Evolutionary conservation across 768 basidiomycete species (phyloP), one percentile per base, ranked within the genome.

Genomic region (Favolaschia claudopus): DNA sequence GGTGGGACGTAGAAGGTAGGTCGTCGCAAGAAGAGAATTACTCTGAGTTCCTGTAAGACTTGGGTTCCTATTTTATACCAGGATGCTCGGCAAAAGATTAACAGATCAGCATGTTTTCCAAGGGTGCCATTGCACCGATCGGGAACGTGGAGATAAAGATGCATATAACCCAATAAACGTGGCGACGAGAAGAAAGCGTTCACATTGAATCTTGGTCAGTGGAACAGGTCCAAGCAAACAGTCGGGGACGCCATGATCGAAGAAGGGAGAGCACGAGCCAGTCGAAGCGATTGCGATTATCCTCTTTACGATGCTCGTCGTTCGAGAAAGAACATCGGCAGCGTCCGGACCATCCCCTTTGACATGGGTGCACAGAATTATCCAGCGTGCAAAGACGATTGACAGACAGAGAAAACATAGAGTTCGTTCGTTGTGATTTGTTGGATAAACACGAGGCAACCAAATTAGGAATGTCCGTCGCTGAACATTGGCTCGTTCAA

Each of bases 61-160:
- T 37, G 64, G 57, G 60, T 66, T 68, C 69, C 63, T 76, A 73
- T 79, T 89, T 87, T 90, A 87, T 88, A 89, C 76, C 77, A 70
- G 67, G 72, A 69, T 74, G 72, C 76, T 78, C 78, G 78, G 76
- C 78, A 75, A 79, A 75, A 78, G 76, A 77, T 74, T 58, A 47
- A 62, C 57, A 64, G 63, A 67, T 69, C 69, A 68, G 66, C 72
- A 74, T 79, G 79, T 75, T 75, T 72, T 77, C 72, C 73, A 72
- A 70, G 69, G 79, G 81, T 84, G 78, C 81, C 78, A 77, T 75
- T 75, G 70, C 76, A 76, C 69, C 81, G 88, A 89, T 90, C 87
- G 85, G 77, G 74, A 91, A 91, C 89, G 90, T 90, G 90, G 82
- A 78, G 84, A 89, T 85, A 86, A 85, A 85, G 82, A 77, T 83